phyloP scores from a whole-genome alignment of 1,284 basidiomycete genomes.

The Kwoniella shivajii region DNA sequence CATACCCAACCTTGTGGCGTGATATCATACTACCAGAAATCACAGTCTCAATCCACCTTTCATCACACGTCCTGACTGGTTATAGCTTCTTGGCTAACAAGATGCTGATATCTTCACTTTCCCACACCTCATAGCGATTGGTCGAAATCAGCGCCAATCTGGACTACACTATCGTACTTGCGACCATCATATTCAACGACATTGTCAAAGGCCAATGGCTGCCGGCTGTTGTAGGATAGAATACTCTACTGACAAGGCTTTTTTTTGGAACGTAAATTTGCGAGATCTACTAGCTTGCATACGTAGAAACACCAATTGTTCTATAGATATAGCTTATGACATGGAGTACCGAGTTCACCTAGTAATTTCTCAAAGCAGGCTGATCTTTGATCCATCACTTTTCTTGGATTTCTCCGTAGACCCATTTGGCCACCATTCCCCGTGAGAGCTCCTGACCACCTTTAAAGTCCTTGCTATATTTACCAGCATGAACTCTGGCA shows the following conservation, averaged over 20 bases:
- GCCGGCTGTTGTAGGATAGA: neutral
- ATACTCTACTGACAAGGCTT: too few species aligned
- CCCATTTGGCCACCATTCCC: constrained; percentile 6
- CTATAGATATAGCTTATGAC: too few species aligned
- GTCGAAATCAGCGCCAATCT: neutral
- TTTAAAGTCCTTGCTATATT: constrained; percentile 9
- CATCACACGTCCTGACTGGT: too few species aligned
- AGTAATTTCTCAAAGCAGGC: constrained; percentile 11
- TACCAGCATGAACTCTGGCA: constrained; percentile 1
- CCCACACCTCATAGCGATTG: neutral
- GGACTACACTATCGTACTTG: neutral
- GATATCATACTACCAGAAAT: too few species aligned
- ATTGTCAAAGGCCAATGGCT: neutral
- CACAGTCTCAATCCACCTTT: too few species aligned
- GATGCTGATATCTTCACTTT: too few species aligned
- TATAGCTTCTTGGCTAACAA: too few species aligned
- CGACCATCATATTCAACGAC: neutral
- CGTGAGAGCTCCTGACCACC: constrained; percentile 4
- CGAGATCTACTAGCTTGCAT: too few species aligned
- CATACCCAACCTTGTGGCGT: too few species aligned
- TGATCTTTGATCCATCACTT: constrained; percentile 5
- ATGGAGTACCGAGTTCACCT: neutral
- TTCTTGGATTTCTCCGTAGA: constrained; percentile 1
- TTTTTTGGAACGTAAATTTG: too few species aligned
- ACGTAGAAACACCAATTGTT: too few species aligned